phyloP scores from a whole-genome alignment of 345 rosid genomes.

The Stellera chamaejasme region DNA sequence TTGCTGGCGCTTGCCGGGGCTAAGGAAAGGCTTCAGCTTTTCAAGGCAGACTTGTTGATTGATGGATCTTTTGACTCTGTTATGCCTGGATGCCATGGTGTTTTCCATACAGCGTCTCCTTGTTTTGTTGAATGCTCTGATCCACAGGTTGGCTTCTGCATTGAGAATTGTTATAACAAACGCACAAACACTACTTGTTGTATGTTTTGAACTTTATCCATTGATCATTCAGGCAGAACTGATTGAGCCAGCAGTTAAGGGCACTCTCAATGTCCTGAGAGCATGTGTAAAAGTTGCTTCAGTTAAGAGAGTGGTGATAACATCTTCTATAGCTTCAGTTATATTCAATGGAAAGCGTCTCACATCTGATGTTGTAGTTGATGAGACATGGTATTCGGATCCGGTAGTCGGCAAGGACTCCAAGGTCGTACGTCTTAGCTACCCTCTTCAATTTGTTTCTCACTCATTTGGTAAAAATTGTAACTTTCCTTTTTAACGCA shows the following conservation, averaged over 20 bases:
- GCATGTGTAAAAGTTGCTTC: conserved; percentile 27
- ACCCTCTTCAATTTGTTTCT: too few relatives aligned
- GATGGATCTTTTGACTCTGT: conserved; percentile 27
- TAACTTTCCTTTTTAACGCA: too few relatives aligned
- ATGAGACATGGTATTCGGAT: conserved; percentile 26
- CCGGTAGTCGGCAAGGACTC: conserved; percentile 9
- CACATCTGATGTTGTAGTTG: conserved; percentile 16
- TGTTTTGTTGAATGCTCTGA: not conserved
- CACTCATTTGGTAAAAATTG: too few relatives aligned
- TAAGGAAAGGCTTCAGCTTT: conserved; percentile 26
- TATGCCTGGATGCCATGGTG: conserved; percentile 26
- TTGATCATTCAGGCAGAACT: conserved; percentile 19
- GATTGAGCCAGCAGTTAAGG: conserved; percentile 25
- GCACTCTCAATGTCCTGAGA: conserved; percentile 25
- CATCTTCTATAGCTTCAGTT: conserved; percentile 29
- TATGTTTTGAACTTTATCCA: too few relatives aligned
- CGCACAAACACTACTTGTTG: too few relatives aligned
- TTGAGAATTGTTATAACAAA: too few relatives aligned
- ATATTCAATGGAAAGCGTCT: conserved; percentile 11
- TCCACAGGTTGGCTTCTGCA: conserved; percentile 1
- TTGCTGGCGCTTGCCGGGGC: conserved; percentile 31
- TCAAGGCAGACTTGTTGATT: conserved; percentile 24
- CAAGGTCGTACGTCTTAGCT: not conserved
- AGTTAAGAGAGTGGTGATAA: conserved; percentile 26
- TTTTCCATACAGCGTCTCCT: conserved; percentile 34